These are phyloP conservation scores for Talaromyces sp. DNA, from an alignment of 2,329 filamentous ascomycete species.

Conservation along the genomic window DNA sequence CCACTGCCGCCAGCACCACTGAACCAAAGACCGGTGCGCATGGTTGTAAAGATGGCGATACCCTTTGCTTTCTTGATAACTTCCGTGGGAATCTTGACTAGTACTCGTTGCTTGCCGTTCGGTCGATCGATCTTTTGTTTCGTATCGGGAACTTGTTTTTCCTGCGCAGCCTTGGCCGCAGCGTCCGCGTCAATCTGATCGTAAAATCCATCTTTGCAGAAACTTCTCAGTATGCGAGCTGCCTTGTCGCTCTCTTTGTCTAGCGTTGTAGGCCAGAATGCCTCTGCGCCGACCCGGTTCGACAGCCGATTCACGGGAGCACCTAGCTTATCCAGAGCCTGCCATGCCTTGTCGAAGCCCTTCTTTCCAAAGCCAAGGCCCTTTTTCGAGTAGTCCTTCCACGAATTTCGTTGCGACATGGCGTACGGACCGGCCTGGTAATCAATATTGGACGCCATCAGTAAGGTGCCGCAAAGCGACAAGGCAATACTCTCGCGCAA, in stretches of 20 bases:
- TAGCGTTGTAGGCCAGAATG: conserved; percentile 80
- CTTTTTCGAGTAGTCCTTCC: conserved; percentile 47
- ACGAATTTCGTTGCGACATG: conserved; percentile 54
- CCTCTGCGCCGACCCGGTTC: conserved; percentile 77
- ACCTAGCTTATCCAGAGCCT: conserved; percentile 66
- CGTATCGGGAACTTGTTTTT: conserved; percentile 34
- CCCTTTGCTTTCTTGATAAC: conserved; percentile 88
- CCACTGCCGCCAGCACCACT: conserved; percentile 89
- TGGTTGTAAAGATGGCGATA: conserved; percentile 90
- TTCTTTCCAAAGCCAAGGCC: conserved; percentile 50
- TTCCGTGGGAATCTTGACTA: conserved; percentile 81
- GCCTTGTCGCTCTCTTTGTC: conserved; percentile 92
- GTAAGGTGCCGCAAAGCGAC: conserved; percentile 18
- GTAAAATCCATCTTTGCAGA: conserved; percentile 79
- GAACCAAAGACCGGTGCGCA: conserved; percentile 89
- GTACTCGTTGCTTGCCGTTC: conserved; percentile 61
- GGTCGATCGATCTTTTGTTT: conserved; percentile 52
- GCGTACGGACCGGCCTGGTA: conserved; percentile 18
- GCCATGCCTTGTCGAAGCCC: conserved; percentile 73
- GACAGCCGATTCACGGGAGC: conserved; percentile 76
- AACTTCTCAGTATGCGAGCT: conserved; percentile 82
- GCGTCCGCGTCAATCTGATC: conserved; percentile 29
- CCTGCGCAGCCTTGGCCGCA: conserved; percentile 54
- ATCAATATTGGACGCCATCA: conserved; percentile 5
- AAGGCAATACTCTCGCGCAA: conserved; percentile 6